These are phyloP conservation scores for Dendrobium chrysotoxum DNA, from an alignment of 106 monocot species.

Conservation along the genomic window DNA sequence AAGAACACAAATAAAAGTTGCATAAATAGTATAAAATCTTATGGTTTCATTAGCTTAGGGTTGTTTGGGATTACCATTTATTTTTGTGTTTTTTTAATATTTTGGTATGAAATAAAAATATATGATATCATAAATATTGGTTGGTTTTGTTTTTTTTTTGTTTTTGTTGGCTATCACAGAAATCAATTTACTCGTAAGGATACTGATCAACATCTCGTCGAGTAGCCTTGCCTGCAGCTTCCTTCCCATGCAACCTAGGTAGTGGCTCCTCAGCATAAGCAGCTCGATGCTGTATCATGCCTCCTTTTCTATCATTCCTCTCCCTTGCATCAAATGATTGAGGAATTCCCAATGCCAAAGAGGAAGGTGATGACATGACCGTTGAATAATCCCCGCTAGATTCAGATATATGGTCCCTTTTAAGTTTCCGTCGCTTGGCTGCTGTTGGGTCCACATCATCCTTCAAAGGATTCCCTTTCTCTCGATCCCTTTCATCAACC, in stretches of 20 bases:
- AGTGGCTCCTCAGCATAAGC: slow-evolving; percentile 58
- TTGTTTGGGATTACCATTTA: no score
- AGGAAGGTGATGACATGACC: slow-evolving; percentile 24
- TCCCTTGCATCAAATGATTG: slow-evolving; percentile 66
- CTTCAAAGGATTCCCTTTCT: slow-evolving; percentile 60
- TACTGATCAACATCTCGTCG: slow-evolving; percentile 83
- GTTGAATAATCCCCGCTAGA: slow-evolving; percentile 62
- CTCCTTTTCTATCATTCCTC: slow-evolving; percentile 61
- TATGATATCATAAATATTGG: no score
- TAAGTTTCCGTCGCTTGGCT: slow-evolving; percentile 73
- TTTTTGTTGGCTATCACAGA: no score
- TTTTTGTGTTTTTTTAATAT: no score
- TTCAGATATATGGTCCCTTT: slow-evolving; percentile 47
- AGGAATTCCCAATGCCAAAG: slow-evolving; percentile 24
- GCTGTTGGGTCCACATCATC: slow-evolving; percentile 65
- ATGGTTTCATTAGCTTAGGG: no score
- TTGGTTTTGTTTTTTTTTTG: no score
- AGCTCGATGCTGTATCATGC: slow-evolving; percentile 41
- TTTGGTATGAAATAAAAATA: no score
- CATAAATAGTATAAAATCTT: not conserved
- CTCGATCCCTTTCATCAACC: slow-evolving; percentile 92
- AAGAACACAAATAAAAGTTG: slow-evolving; percentile 18
- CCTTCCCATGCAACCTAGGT: slow-evolving; percentile 66
- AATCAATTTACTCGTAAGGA: slow-evolving; percentile 29
- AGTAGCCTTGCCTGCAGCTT: slow-evolving; percentile 51